These are phyloP conservation scores for Penicillium flavigenum DNA, from an alignment of 495 filamentous ascomycete species.

Conservation along the genomic window DNA sequence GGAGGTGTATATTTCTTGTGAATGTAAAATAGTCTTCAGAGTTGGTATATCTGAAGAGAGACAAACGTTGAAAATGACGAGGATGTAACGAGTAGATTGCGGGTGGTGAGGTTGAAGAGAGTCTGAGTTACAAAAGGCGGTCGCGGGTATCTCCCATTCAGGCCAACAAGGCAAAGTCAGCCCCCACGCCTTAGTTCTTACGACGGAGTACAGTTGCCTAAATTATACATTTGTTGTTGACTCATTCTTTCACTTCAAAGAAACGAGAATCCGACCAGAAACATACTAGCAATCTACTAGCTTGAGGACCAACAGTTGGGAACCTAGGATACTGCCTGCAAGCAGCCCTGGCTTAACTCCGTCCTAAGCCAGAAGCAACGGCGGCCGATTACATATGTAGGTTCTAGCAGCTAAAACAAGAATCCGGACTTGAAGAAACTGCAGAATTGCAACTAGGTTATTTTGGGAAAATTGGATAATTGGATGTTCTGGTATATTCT, in stretches of 20 bases:
- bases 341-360: neutral
- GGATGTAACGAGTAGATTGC: neutral
- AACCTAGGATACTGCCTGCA: neutral
- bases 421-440: neutral
- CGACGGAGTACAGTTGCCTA: neutral
- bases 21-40: neutral
- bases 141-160: neutral
- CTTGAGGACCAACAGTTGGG: neutral
- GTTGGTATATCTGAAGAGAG: neutral
- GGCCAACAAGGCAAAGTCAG: neutral
- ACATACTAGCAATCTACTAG: neutral
- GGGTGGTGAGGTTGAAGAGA: neutral
- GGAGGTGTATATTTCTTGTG: neutral
- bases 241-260: neutral
- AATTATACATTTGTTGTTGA: neutral
- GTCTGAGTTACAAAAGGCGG: conserved; percentile 1
- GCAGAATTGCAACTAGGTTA: neutral
- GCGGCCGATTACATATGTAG: neutral
- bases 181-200: neutral
- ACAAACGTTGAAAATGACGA: neutral
- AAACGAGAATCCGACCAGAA: neutral
- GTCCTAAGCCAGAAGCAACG: neutral
- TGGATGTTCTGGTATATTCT: neutral
- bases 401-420: neutral
- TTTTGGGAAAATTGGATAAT: neutral